Conservation (phyloP, 306 rosid genomes). For the Phaseolus lunatus region DNA sequence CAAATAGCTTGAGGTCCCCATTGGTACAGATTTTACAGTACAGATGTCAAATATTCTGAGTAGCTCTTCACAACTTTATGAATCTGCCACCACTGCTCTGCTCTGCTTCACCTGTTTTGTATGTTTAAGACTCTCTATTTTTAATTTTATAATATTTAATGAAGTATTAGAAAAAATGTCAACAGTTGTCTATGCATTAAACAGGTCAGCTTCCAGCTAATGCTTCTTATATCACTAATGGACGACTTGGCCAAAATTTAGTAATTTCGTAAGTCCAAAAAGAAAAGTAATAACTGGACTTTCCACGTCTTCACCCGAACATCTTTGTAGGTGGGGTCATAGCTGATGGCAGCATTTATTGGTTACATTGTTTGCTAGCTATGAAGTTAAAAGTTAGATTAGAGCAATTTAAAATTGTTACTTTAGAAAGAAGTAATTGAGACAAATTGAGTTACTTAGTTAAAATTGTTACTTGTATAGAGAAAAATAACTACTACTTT, state of each 20-base stretch:
- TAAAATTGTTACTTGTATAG: background rate
- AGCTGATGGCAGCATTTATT: slow-evolving; percentile 10
- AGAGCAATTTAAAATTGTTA: too few relatives aligned
- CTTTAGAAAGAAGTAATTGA: background rate
- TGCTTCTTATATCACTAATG: background rate
- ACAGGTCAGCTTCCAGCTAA: background rate
- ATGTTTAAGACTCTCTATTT: background rate
- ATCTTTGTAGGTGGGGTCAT: slow-evolving; percentile 29
- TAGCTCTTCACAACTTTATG: background rate
- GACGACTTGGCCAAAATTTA: background rate
- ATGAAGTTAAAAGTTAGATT: background rate
- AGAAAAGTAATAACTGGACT: background rate
- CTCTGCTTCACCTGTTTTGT: background rate
- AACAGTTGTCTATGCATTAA: background rate
- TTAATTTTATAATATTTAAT: background rate
- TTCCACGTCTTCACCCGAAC: slow-evolving; percentile 19
- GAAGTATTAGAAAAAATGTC: background rate
- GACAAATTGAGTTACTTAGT: background rate
- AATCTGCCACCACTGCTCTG: background rate
- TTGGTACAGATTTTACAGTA: background rate
- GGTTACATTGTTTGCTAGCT: slow-evolving; percentile 8
- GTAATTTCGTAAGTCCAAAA: background rate
- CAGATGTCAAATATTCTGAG: background rate
- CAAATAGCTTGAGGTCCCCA: background rate
- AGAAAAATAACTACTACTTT: background rate